Conservation (phyloP, 495 filamentous ascomycete genomes). For the Xylaria sp. region DNA sequence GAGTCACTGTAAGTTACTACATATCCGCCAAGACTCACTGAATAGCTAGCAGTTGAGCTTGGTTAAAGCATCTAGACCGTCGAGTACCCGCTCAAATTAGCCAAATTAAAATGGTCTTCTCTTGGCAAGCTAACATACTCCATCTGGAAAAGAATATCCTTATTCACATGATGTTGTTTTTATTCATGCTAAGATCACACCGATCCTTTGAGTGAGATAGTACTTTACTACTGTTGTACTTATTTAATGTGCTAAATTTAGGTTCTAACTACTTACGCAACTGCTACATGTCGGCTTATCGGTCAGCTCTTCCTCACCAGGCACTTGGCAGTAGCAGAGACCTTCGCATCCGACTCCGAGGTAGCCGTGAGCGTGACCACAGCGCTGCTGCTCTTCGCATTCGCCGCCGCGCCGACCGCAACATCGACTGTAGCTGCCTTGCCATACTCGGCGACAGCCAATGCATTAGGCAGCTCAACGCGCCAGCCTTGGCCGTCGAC, state of each 20-base stretch:
- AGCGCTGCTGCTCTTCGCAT: conserved; percentile 31
- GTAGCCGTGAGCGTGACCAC: conserved; percentile 47
- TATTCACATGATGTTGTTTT: not conserved
- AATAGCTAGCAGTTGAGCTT: no score
- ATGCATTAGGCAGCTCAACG: conserved; percentile 45
- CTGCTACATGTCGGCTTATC: not conserved
- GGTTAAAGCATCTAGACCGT: not conserved
- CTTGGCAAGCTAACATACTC: not conserved
- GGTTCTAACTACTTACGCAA: not conserved
- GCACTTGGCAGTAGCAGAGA: conserved; percentile 37
- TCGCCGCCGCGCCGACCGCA: conserved; percentile 39
- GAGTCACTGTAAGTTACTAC: not conserved
- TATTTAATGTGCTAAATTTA: conserved; percentile 9
- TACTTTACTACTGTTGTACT: not conserved
- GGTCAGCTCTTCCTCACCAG: conserved; percentile 28
- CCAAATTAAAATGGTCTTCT: not conserved
- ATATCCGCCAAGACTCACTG: not conserved
- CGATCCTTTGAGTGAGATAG: not conserved
- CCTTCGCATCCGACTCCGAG: conserved; percentile 44
- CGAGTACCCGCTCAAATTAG: not conserved
- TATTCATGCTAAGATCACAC: not conserved
- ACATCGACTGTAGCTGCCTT: conserved; percentile 38
- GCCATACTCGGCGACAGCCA: conserved; percentile 41
- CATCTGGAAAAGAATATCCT: not conserved
- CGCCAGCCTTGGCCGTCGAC: conserved; percentile 45